Base-by-base conservation (phyloP, 2,329 filamentous ascomycete species). In the Epichloe festucae region DNA sequence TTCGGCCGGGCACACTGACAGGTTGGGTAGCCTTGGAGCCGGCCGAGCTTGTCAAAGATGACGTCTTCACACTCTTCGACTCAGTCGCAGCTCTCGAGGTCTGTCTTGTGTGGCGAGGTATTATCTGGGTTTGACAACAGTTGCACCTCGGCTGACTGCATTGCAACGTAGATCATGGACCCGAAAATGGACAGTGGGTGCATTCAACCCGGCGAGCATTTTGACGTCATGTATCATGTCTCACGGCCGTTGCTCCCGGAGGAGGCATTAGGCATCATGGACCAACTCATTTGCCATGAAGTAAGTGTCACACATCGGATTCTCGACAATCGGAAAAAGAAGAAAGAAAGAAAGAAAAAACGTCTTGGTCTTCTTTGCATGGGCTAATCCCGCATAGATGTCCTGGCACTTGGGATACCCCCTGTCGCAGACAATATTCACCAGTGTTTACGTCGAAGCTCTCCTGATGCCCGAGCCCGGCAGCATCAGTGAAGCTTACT, bases 111-210 rank as follows among this genome's bases (percentile, higher is more conserved):
- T 44, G 27, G 23, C 12, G 31, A 4, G 15, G 19, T 10, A 4
- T 10, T 10, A 14, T 5, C 14, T 8, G 4, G 43, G 17, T 10
- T 34, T 8, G 45, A 46, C 31, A 31, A 46, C 31, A 31, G 31
- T 31, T 11, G 34, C 45, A 19, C 8, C 31, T 40, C 2, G 14
- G 14, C 48, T 50, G 48, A 50, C 19, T 17, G 43, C 15, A 34
- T n/a, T 31, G 17, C 14, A 31, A 8, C 34, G 4, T 44, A 98
- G 93, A 95, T 98, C 60, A 96, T 96, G 88, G 93, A 98, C 63
- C 84, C 87, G 1, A 98, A 97, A 70, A 98, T 98, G 93, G 93
- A 98, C 67, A 96, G 89, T 63, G 93, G 93, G 31, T 89, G 85
- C 57, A 73, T 94, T 6, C 76, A 81, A 19, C 80, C 85, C 7